Conservation (phyloP, 2,329 filamentous ascomycete species). For the Exophiala bonariae region DNA sequence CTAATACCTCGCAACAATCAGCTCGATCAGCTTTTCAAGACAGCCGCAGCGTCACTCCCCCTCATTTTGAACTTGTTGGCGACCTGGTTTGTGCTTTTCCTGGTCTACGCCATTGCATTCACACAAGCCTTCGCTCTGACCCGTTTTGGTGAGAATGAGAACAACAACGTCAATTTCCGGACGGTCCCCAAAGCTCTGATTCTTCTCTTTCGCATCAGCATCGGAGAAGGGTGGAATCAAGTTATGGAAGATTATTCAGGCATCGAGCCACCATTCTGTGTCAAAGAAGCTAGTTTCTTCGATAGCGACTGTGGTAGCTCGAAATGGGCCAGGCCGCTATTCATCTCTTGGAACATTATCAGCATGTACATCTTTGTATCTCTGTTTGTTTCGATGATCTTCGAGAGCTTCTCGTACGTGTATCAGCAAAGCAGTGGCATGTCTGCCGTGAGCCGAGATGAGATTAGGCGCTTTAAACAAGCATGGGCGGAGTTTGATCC, state of each 20-base stretch:
- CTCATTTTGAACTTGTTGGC: conserved; percentile 89
- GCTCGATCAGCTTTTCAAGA: conserved; percentile 97
- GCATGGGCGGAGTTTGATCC: conserved; percentile 97
- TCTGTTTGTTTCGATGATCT: conserved; percentile 96
- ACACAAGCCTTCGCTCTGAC: conserved; percentile 96
- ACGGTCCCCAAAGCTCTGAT: conserved; percentile 93
- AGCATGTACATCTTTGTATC: conserved; percentile 99
- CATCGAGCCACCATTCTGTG: conserved; percentile 78
- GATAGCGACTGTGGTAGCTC: conserved; percentile 90
- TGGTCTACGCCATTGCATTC: conserved; percentile 93
- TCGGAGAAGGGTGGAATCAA: conserved; percentile 93
- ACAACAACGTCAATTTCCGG: conserved; percentile 83
- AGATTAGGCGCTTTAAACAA: conserved; percentile 95
- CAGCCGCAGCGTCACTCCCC: conserved; percentile 87
- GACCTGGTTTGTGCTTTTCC: conserved; percentile 95
- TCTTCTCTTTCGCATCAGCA: conserved; percentile 87
- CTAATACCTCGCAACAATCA: conserved; percentile 96
- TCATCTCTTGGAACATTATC: conserved; percentile 97
- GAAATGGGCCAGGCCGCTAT: conserved; percentile 82
- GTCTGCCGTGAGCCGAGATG: conserved; percentile 84
- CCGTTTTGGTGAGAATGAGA: conserved; percentile 73
- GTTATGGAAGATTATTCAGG: conserved; percentile 94
- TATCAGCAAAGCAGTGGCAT: conserved; percentile 96
- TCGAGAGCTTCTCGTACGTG: conserved; percentile 98
- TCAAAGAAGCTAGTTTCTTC: conserved; percentile 70